A percentile compares a stretch with the other conserved stretches of the same genome.
Conservation (phyloP, 2,329 filamentous ascomycete species). For the Lomentospora prolificans region DNA sequence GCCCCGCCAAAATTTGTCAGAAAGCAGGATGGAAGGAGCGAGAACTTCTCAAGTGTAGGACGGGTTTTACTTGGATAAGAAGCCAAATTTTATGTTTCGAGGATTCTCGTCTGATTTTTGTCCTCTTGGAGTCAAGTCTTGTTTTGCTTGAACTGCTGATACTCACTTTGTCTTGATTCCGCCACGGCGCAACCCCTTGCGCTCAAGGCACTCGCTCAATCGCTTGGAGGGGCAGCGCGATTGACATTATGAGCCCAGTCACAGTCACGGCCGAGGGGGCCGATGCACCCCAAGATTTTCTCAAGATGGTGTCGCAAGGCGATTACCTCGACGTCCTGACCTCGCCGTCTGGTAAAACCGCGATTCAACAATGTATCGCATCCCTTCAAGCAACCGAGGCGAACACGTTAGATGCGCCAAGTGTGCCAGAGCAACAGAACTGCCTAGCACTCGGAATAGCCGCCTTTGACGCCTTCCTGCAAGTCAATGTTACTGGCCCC, state of each 20-base stretch:
- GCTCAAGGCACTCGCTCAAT: neutral
- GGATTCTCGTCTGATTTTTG: neutral
- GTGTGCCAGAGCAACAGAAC: constrained; percentile 7
- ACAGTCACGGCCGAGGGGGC: neutral
- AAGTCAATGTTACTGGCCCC: constrained; percentile 81
- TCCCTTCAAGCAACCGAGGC: neutral
- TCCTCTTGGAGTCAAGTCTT: too few relatives aligned
- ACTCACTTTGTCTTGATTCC: neutral
- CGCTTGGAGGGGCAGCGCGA: neutral
- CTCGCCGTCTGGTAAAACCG: neutral
- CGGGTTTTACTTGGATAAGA: neutral
- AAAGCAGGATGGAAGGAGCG: neutral
- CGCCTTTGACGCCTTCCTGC: constrained; percentile 68
- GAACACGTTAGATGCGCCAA: neutral
- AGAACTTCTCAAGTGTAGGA: neutral
- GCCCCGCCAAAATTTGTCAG: neutral
- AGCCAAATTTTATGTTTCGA: neutral
- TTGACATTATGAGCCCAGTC: too few relatives aligned
- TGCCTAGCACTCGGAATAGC: constrained; percentile 51
- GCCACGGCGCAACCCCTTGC: neutral
- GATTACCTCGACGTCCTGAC: neutral
- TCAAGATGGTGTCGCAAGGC: neutral
- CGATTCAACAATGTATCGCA: neutral
- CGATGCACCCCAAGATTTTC: neutral
- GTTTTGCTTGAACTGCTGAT: too few relatives aligned